Percentiles rank a stretch among this genome's conserved stretches.
phyloP scores from a whole-genome alignment of 768 basidiomycete genomes.

The Pisolithus albus region DNA sequence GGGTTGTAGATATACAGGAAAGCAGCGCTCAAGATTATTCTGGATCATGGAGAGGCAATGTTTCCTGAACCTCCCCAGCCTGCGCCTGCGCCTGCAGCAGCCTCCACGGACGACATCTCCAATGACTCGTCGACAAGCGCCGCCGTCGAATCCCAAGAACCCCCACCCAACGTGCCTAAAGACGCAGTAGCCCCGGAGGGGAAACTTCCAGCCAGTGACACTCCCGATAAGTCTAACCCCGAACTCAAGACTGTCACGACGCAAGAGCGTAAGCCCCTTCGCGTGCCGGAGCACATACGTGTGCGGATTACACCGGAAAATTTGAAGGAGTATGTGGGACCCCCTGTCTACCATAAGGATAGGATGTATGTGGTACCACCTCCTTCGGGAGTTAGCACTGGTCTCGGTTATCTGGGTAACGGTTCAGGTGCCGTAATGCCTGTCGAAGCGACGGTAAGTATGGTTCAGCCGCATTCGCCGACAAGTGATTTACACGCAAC shows the following conservation, averaged over 20 bases:
- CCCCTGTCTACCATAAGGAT: constrained; percentile 92
- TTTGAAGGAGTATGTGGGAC: constrained; percentile 94
- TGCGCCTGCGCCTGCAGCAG: constrained; percentile 10
- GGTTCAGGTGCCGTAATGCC: constrained; percentile 97
- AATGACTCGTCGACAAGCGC: constrained; percentile 11
- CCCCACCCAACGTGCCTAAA: constrained; percentile 33
- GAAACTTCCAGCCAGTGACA: constrained; percentile 11
- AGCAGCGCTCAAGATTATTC: constrained; percentile 85
- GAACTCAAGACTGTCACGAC: constrained; percentile 64
- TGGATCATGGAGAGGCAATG: constrained; percentile 80
- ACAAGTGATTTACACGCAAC: constrained; percentile 2
- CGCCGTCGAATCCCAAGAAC: constrained; percentile 49
- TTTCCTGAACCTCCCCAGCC: constrained; percentile 59
- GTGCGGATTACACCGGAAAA: constrained; percentile 81
- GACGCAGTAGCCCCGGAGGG: constrained; percentile 8
- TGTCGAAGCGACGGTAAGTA: constrained; percentile 82
- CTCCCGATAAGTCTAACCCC: constrained; percentile 2
- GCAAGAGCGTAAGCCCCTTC: constrained; percentile 68
- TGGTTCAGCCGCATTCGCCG: neutral
- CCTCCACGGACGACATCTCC: neutral
- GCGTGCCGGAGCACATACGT: constrained; percentile 71
- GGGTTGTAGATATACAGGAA: constrained; percentile 83
- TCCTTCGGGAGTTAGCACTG: constrained; percentile 91
- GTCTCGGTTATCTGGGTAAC: constrained; percentile 93
- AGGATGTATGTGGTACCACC: constrained; percentile 75